phyloP scores from a whole-genome alignment of 352 stramenopile species.

The Phytophthora crassamura region DNA sequence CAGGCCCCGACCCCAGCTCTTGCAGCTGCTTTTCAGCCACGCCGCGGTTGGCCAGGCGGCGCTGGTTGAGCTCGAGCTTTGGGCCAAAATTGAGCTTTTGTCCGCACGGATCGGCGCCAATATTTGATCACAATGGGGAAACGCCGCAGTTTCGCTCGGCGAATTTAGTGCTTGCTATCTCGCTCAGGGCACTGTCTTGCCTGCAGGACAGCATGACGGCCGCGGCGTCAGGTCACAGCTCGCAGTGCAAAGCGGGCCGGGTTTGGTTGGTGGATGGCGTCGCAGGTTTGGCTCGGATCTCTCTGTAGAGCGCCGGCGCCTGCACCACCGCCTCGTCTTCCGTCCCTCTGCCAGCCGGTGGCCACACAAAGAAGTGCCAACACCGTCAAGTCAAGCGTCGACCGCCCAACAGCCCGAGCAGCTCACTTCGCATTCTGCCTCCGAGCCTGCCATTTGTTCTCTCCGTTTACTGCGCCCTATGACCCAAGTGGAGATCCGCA shows the following conservation, averaged over 20 bases:
- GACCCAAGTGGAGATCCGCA: conserved; percentile 36
- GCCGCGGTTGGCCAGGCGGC: neutral
- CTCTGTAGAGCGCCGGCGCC: too few relatives aligned
- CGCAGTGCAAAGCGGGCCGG: too few relatives aligned
- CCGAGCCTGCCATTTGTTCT: conserved; percentile 3
- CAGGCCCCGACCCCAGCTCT: conserved; percentile 21
- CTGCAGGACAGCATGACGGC: neutral
- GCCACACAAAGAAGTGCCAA: too few relatives aligned
- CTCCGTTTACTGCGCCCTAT: conserved; percentile 11
- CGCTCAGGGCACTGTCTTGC: too few relatives aligned
- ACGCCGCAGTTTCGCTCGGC: neutral
- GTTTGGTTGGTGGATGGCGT: too few relatives aligned
- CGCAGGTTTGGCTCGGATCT: too few relatives aligned
- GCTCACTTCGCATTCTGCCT: conserved; percentile 38
- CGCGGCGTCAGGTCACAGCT: neutral
- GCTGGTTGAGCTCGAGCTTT: neutral
- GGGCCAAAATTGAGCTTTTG: conserved; percentile 15
- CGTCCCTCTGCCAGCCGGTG: too few relatives aligned
- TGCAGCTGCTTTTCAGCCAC: conserved; percentile 32
- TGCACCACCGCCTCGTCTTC: too few relatives aligned
- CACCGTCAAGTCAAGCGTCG: conserved; percentile 13
- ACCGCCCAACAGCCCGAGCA: too few relatives aligned
- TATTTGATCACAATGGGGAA: conserved; percentile 4
- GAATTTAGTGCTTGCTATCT: neutral
- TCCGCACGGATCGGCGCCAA: conserved; percentile 24